Percentiles rank a stretch among this genome's conserved stretches.
These are phyloP conservation scores for Raddia guianensis DNA, from an alignment of 176 grass and related monocot genomes.

Conservation along the genomic window DNA sequence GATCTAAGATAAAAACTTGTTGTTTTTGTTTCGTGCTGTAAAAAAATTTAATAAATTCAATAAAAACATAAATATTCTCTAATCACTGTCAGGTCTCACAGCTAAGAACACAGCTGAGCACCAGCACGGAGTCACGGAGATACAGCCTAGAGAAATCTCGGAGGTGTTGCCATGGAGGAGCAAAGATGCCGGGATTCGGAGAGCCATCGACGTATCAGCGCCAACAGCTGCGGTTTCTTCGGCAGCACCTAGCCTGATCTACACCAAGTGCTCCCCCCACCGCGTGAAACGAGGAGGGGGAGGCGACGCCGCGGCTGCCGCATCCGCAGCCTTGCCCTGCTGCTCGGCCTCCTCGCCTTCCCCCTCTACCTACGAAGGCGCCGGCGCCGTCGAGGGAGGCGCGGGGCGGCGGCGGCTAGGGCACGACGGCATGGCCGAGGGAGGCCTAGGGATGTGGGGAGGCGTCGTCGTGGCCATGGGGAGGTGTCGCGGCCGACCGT, in stretches of 20 bases:
- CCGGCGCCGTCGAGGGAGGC: slow-evolving; percentile 7
- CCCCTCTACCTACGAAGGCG: slow-evolving; percentile 48
- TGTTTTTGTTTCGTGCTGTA: too few species aligned
- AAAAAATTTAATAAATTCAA: too few species aligned
- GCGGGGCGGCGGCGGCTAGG: slow-evolving; percentile 16
- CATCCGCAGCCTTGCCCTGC: slow-evolving; percentile 33
- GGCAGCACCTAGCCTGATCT: background rate
- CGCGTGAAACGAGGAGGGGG: background rate
- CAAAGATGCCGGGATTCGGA: background rate
- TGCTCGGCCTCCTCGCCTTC: slow-evolving; percentile 55
- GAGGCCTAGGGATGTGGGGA: too few species aligned
- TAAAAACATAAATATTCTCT: too few species aligned
- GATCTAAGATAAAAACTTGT: too few species aligned
- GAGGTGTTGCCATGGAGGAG: background rate
- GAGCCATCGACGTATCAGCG: background rate
- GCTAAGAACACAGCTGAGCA: too few species aligned
- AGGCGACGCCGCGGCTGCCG: background rate
- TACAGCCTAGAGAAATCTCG: too few species aligned
- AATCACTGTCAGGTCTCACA: too few species aligned
- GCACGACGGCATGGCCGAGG: too few species aligned
- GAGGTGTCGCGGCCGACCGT: too few species aligned
- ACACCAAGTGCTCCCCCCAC: background rate
- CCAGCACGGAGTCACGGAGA: too few species aligned
- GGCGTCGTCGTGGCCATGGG: too few species aligned
- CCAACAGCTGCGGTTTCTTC: background rate